Conservation (phyloP, 768 basidiomycete species). For the Agaricus sinodeliciosus region DNA sequence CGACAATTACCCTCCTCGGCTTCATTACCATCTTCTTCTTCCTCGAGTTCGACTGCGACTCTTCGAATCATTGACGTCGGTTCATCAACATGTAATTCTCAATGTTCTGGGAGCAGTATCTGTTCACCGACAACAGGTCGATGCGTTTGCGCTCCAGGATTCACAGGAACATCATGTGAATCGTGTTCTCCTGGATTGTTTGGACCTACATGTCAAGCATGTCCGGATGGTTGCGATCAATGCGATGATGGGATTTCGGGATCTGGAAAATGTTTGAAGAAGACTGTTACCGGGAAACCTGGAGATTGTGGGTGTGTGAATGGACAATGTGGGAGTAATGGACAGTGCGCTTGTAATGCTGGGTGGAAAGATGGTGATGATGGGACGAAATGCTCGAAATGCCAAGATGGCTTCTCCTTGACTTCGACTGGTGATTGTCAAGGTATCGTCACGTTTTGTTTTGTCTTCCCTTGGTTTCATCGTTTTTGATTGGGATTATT, state of each 20-base stretch:
- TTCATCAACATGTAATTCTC: constrained; percentile 67
- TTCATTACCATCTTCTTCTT: neutral
- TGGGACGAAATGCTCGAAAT: constrained; percentile 73
- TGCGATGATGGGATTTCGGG: constrained; percentile 83
- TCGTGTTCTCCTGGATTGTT: constrained; percentile 70
- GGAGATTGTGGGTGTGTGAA: constrained; percentile 78
- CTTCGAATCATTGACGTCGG: constrained; percentile 67
- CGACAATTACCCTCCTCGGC: constrained; percentile 46
- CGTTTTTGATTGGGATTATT: neutral
- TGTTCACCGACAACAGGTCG: constrained; percentile 60
- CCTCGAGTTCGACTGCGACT: constrained; percentile 28
- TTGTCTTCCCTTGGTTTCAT: neutral
- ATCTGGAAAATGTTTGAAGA: constrained; percentile 60
- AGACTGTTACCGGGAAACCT: constrained; percentile 45
- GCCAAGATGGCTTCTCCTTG: constrained; percentile 71
- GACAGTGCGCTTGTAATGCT: constrained; percentile 68
- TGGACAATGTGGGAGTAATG: constrained; percentile 62
- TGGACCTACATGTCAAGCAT: constrained; percentile 64
- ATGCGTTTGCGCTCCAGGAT: constrained; percentile 69
- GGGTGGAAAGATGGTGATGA: constrained; percentile 70
- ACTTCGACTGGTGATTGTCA: constrained; percentile 65
- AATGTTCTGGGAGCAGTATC: constrained; percentile 66
- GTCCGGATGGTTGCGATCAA: constrained; percentile 57
- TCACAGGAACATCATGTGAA: constrained; percentile 77
- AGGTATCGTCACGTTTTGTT: constrained; percentile 32